Percentiles rank a stretch among this genome's conserved stretches.
These are phyloP conservation scores for Huntiella omanensis DNA, from an alignment of 2,329 filamentous ascomycete species.

Conservation along the genomic window DNA sequence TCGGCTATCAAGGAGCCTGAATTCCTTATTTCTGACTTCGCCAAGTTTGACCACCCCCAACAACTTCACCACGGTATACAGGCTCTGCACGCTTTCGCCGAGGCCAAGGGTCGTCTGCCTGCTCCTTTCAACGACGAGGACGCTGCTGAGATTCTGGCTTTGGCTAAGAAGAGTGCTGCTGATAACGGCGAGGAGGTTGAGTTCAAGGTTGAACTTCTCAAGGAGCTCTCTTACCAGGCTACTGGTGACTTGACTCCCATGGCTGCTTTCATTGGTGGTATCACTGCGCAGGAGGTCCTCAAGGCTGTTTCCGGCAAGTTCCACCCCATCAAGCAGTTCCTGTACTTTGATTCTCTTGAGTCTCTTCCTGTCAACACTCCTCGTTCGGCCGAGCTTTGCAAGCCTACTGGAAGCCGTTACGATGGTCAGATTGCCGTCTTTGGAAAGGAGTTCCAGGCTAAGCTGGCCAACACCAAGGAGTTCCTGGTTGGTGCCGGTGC, in stretches of 20 bases:
- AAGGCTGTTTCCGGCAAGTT: slow-evolving; percentile 98
- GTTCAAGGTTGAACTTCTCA: slow-evolving; percentile 78
- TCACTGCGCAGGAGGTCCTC: slow-evolving; percentile 83
- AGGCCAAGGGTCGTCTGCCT: slow-evolving; percentile 57
- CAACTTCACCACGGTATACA: slow-evolving; percentile 88
- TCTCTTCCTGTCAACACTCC: slow-evolving; percentile 60
- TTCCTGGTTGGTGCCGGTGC: slow-evolving; percentile 94
- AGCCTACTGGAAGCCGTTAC: slow-evolving; percentile 68
- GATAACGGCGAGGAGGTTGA: slow-evolving; percentile 65
- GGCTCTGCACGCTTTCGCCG: slow-evolving; percentile 71
- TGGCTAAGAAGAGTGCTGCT: slow-evolving; percentile 55
- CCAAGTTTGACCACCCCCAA: slow-evolving; percentile 88
- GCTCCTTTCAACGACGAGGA: slow-evolving; percentile 71
- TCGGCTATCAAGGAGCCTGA: slow-evolving; percentile 71
- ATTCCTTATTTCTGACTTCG: slow-evolving; percentile 81
- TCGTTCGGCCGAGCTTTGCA: slow-evolving; percentile 74
- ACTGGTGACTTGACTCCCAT: slow-evolving; percentile 78
- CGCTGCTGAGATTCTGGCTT: slow-evolving; percentile 56
- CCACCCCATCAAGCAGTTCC: slow-evolving; percentile 81
- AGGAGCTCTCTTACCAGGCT: slow-evolving; percentile 87
- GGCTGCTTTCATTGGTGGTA: slow-evolving; percentile 86
- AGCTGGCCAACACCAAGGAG: slow-evolving; percentile 73
- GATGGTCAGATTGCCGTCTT: slow-evolving; percentile 97
- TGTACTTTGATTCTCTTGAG: slow-evolving; percentile 97
- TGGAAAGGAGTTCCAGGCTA: slow-evolving; percentile 82